Evolutionary conservation across 441 rosid genomes (phyloP).

Genomic region (Corymbia calophylla): DNA sequence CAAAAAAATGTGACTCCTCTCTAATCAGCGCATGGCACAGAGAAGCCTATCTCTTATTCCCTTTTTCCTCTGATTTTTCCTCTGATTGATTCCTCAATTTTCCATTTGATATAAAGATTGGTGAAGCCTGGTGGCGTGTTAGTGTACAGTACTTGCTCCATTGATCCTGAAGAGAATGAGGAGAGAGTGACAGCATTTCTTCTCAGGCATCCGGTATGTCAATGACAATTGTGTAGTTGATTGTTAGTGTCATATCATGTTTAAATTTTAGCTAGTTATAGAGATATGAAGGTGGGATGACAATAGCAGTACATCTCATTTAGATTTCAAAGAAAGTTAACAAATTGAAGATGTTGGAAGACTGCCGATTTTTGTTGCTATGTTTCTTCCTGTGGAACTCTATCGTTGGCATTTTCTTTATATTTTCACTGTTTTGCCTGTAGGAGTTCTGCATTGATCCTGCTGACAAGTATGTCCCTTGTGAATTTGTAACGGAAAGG

Average conservation of each 20-base stretch:
- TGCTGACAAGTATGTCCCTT: constrained; percentile 54
- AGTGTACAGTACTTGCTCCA: constrained; percentile 89
- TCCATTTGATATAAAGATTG: constrained; percentile 31
- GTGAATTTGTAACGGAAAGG: constrained; percentile 32
- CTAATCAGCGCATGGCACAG: not conserved
- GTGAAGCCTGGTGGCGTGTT: constrained; percentile 76
- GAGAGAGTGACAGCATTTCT: constrained; percentile 79
- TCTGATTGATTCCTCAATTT: not conserved
- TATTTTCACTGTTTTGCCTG: not conserved
- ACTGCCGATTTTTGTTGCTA: not conserved
- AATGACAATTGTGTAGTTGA: not conserved
- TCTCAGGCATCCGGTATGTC: constrained; percentile 66
- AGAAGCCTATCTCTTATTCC: not conserved
- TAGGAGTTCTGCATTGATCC: constrained; percentile 76
- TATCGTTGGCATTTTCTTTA: not conserved
- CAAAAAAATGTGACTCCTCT: not conserved
- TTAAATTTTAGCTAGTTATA: not conserved
- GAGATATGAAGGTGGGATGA: not conserved
- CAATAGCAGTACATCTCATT: not conserved
- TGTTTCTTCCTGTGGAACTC: not conserved
- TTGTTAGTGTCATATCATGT: not conserved
- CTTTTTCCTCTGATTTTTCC: not conserved
- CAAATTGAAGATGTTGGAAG: not conserved
- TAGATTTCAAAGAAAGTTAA: not conserved
- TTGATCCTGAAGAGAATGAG: constrained; percentile 87